Conservation (phyloP, 306 rosid species). For the Cicer chorassanicum region DNA sequence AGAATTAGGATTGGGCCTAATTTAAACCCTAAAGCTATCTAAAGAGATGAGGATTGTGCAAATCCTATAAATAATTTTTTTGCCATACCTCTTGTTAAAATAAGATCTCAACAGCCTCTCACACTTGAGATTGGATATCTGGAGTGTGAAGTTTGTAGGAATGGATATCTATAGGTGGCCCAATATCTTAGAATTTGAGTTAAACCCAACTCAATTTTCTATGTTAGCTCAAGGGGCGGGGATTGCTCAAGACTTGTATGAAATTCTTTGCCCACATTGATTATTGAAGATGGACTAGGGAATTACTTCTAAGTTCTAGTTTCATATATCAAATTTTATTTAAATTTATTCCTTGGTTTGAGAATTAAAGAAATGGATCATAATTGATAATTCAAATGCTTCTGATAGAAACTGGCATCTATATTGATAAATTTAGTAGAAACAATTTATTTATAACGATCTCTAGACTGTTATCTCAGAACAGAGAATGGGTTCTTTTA, state of each 20-base stretch:
- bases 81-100: neutral
- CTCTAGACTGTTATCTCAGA: no score
- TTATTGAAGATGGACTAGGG: slow-evolving; percentile 11
- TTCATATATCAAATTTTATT: slow-evolving; percentile 16
- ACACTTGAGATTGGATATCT: slow-evolving; percentile 4
- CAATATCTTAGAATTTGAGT: slow-evolving; percentile 9
- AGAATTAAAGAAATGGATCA: neutral
- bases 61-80: neutral
- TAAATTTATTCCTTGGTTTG: slow-evolving; percentile 1
- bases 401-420: neutral
- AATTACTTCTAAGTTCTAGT: slow-evolving; percentile 27
- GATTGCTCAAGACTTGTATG: slow-evolving; percentile 3
- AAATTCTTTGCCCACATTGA: neutral
- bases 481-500: no score
- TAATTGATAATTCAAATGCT: slow-evolving; percentile 32
- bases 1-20: neutral
- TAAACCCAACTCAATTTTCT: neutral
- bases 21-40: neutral
- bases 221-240: neutral
- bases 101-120: slow-evolving; percentile 4
- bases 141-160: neutral
- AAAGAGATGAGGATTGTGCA: neutral
- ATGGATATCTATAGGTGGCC: neutral
- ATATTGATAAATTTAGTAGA: no score
- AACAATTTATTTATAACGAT: no score